These are phyloP conservation scores for Triangularia setosa DNA, from an alignment of 2,329 filamentous ascomycete genomes.

Conservation along the genomic window DNA sequence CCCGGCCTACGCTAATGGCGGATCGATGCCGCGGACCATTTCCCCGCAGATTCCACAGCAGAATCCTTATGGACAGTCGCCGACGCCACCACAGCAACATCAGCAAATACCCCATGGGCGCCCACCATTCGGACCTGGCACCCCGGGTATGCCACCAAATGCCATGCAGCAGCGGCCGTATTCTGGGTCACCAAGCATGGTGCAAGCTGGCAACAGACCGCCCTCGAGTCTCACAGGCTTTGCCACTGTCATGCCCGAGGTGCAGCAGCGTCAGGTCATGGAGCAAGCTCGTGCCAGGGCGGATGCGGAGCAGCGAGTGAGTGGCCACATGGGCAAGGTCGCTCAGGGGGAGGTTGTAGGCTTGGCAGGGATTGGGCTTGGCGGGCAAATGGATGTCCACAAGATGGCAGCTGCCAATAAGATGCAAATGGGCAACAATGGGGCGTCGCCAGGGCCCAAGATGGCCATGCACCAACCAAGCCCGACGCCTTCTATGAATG, in stretches of 20 bases:
- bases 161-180: slow-evolving; percentile 32
- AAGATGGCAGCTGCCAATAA: slow-evolving; percentile 34
- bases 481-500: slow-evolving; percentile 17
- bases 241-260: slow-evolving; percentile 47
- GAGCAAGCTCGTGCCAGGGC: slow-evolving; percentile 49
- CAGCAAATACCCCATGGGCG: slow-evolving; percentile 26
- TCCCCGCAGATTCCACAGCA: slow-evolving; percentile 39
- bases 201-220: slow-evolving; percentile 18
- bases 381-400: slow-evolving; percentile 32
- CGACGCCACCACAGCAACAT: slow-evolving; percentile 29
- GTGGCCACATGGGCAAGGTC: slow-evolving; percentile 40
- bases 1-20: slow-evolving; percentile 44
- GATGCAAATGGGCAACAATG: slow-evolving; percentile 37
- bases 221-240: slow-evolving; percentile 41
- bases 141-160: slow-evolving; percentile 28
- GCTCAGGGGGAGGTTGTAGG: slow-evolving; percentile 44
- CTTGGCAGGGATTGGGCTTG: slow-evolving; percentile 37
- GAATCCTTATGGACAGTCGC: slow-evolving; percentile 40
- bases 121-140: slow-evolving; percentile 23
- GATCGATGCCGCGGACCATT: slow-evolving; percentile 39
- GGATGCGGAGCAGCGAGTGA: slow-evolving; percentile 33
- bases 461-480: slow-evolving; percentile 15
- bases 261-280: slow-evolving; percentile 47
- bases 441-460: slow-evolving; percentile 9
- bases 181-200: slow-evolving; percentile 31